A percentile compares a stretch with the other conserved stretches of the same genome.
Evolutionary conservation across 2,329 filamentous ascomycete species (phyloP).

Genomic region (Colletotrichum abscissum): DNA sequence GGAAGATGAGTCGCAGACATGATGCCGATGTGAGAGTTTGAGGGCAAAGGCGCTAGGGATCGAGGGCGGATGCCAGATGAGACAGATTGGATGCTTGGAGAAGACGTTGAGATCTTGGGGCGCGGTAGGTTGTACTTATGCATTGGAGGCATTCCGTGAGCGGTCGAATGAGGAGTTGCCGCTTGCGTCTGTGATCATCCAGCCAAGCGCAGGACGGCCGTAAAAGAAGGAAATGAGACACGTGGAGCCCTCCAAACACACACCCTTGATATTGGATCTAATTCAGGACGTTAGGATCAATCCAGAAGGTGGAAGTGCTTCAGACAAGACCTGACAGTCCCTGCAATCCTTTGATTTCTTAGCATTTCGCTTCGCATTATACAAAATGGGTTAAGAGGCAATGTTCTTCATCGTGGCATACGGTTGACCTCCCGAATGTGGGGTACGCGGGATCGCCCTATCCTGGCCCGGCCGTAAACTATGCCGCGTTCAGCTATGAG

Average conservation of each 20-base stretch:
- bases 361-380: neutral
- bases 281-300: neutral
- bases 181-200: neutral
- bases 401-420: neutral
- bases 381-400: neutral
- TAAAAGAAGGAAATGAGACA: neutral
- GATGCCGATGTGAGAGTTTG: neutral
- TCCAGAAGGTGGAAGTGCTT: neutral
- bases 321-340: neutral
- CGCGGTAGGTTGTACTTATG: neutral
- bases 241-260: neutral
- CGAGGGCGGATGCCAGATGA: neutral
- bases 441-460: neutral
- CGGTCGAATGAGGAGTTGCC: neutral
- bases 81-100: neutral
- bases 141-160: neutral
- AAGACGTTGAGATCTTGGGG: slow-evolving; percentile 1
- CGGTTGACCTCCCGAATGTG: too few relatives aligned
- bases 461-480: slow-evolving; percentile 13
- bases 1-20: slow-evolving; percentile 23
- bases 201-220: slow-evolving; percentile 5
- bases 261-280: neutral
- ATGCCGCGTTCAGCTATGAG: neutral
- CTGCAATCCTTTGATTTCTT: neutral
- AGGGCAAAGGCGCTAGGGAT: neutral